Evolutionary conservation across 2,329 filamentous ascomycete genomes (phyloP).

Genomic region (Sphaerulina musiva): DNA sequence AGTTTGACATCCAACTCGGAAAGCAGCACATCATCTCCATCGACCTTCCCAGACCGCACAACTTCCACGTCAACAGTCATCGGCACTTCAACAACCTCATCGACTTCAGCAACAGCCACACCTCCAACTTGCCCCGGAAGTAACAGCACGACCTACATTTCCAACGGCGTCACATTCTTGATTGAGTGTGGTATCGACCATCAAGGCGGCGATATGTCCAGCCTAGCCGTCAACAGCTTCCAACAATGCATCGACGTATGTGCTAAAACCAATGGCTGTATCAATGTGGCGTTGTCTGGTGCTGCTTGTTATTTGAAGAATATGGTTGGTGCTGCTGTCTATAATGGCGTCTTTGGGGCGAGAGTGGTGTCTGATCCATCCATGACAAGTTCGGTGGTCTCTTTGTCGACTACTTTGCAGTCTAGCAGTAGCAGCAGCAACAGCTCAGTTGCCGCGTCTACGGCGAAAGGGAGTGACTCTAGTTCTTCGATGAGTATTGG

Average conservation of each 20-base stretch:
- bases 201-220: constrained; percentile 27
- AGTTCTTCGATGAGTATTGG: no score
- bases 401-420: background rate
- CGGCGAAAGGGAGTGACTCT: background rate
- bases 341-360: constrained; percentile 26
- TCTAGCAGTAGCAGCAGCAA: background rate
- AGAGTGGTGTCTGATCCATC: constrained; percentile 16
- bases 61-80: constrained; percentile 7
- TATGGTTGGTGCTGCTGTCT: constrained; percentile 20
- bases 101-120: constrained; percentile 10
- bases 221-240: constrained; percentile 22
- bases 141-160: constrained; percentile 18
- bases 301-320: constrained; percentile 32
- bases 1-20: constrained; percentile 1
- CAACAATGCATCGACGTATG: constrained; percentile 30
- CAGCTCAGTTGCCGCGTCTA: background rate
- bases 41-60: no score
- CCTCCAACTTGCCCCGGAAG: constrained; percentile 19
- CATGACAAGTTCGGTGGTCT: constrained; percentile 4
- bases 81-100: constrained; percentile 4
- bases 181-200: constrained; percentile 32
- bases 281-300: constrained; percentile 31
- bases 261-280: constrained; percentile 27
- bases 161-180: constrained; percentile 18
- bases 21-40: background rate